phyloP scores from a whole-genome alignment of 164 flowering plant genomes.

The Annona squamosa region DNA sequence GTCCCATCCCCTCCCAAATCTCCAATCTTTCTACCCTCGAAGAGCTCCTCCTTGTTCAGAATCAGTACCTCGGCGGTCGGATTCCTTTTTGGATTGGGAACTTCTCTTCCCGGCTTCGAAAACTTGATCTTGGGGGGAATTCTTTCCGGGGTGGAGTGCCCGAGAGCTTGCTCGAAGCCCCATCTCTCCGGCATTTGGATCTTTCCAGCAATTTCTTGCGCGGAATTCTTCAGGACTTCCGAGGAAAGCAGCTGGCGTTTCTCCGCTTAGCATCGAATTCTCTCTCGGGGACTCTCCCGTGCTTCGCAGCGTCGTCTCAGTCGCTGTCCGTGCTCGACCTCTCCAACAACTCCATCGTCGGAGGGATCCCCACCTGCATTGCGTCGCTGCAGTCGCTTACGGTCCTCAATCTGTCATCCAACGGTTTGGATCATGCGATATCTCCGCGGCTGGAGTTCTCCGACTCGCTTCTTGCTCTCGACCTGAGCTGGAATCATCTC shows the following conservation, averaged over 20 bases:
- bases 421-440: slow-evolving; percentile 43
- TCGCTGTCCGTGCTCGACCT: slow-evolving; percentile 57
- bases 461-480: slow-evolving; percentile 54
- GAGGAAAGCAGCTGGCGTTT: slow-evolving; percentile 36
- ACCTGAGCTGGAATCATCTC: slow-evolving; percentile 71
- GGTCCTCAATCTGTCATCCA: slow-evolving; percentile 61
- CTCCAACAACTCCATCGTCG: slow-evolving; percentile 57
- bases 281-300: slow-evolving; percentile 73
- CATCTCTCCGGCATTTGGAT: slow-evolving; percentile 51
- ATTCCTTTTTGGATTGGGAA: slow-evolving; percentile 63
- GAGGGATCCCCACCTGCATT: slow-evolving; percentile 83
- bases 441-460: slow-evolving; percentile 73
- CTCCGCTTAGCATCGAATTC: slow-evolving; percentile 53
- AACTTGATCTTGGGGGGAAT: slow-evolving; percentile 40
- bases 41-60: slow-evolving; percentile 43
- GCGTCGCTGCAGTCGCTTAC: slow-evolving; percentile 39
- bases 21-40: slow-evolving; percentile 24
- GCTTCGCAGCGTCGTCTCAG: slow-evolving; percentile 41
- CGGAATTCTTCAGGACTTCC: slow-evolving; percentile 50
- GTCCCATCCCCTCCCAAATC: slow-evolving; percentile 43
- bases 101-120: slow-evolving; percentile 45
- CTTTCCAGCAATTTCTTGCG: slow-evolving; percentile 47
- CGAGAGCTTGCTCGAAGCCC: slow-evolving; percentile 36
- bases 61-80: slow-evolving; percentile 39
- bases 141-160: slow-evolving; percentile 61